A percentile compares a stretch with the other conserved stretches of the same genome.
phyloP scores from a whole-genome alignment of 192 early-diverging fungal species.

The Jimgerdemannia flammicorona region DNA sequence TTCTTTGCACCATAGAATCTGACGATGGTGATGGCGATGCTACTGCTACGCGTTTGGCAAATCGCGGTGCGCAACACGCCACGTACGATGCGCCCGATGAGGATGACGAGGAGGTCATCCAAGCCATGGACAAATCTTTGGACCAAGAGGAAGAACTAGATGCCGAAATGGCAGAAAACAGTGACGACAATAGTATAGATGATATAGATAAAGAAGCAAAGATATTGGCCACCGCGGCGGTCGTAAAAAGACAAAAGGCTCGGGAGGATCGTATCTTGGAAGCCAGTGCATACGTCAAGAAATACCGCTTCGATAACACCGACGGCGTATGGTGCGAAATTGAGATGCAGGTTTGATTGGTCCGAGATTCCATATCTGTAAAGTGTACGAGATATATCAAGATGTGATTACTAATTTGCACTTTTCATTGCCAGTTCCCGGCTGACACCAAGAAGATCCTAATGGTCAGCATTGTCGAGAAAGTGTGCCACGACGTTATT shows the following conservation, averaged over 20 bases:
- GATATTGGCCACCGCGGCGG: neutral
- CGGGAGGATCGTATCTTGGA: constrained; percentile 52
- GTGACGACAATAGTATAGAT: constrained; percentile 38
- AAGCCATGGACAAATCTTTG: constrained; percentile 29
- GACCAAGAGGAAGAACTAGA: constrained; percentile 42
- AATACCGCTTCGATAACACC: constrained; percentile 64
- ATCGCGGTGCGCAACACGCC: constrained; percentile 59
- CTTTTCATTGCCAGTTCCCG: constrained; percentile 54
- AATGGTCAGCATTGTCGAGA: constrained; percentile 86
- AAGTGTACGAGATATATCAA: neutral
- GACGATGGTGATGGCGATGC: constrained; percentile 75
- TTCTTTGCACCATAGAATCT: constrained; percentile 27
- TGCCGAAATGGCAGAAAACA: constrained; percentile 35
- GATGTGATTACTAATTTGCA: neutral
- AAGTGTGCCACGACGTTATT: constrained; percentile 67
- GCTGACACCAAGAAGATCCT: constrained; percentile 90
- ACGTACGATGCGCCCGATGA: constrained; percentile 84
- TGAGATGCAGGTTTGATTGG: constrained; percentile 50
- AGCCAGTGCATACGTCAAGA: constrained; percentile 58
- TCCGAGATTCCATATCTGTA: neutral
- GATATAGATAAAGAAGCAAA: constrained; percentile 37
- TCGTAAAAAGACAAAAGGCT: constrained; percentile 30
- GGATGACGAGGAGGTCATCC: constrained; percentile 67
- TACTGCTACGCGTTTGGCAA: constrained; percentile 56
- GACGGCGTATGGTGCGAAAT: constrained; percentile 77